Evolutionary conservation across 2,329 filamentous ascomycete genomes (phyloP).

Genomic region (Biscogniauxia marginata): DNA sequence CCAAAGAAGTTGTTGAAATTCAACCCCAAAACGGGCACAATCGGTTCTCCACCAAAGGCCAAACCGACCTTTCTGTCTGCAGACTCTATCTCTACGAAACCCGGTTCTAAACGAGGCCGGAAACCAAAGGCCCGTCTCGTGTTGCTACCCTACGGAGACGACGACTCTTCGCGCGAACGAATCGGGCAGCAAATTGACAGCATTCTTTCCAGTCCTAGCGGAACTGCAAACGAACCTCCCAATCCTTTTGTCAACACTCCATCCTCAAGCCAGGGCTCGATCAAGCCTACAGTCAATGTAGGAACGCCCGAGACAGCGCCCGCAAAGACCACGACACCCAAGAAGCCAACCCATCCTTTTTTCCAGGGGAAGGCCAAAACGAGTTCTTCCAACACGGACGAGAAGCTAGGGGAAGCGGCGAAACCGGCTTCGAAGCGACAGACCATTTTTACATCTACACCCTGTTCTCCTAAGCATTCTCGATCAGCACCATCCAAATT

Average conservation of each 20-base stretch:
- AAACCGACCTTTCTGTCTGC: conserved; percentile 37
- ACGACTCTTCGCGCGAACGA: conserved; percentile 41
- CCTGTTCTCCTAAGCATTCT: conserved; percentile 48
- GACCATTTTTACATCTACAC: conserved; percentile 52
- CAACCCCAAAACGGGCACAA: conserved; percentile 60
- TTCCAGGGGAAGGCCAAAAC: conserved; percentile 57
- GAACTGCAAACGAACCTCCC: conserved; percentile 24
- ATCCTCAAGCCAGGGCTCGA: conserved; percentile 9
- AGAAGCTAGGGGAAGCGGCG: conserved; percentile 22
- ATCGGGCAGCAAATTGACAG: conserved; percentile 62
- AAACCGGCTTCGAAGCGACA: conserved; percentile 33
- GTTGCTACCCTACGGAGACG: conserved; percentile 58
- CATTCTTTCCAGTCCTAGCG: conserved; percentile 49
- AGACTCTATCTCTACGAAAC: conserved; percentile 11
- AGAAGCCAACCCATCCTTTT: conserved; percentile 55
- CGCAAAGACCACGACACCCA: conserved; percentile 14
- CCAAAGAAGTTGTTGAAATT: conserved; percentile 54
- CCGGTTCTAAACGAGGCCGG: conserved; percentile 34
- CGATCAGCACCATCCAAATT: conserved; percentile 31
- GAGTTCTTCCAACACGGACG: conserved; percentile 15
- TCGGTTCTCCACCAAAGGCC: conserved; percentile 58
- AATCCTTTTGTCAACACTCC: conserved; percentile 7
- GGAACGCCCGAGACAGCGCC: background rate
- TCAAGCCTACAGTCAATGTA: background rate
- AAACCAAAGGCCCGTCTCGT: conserved; percentile 45